Conservation (phyloP, 345 rosid species). For the Kandelia obovata region DNA sequence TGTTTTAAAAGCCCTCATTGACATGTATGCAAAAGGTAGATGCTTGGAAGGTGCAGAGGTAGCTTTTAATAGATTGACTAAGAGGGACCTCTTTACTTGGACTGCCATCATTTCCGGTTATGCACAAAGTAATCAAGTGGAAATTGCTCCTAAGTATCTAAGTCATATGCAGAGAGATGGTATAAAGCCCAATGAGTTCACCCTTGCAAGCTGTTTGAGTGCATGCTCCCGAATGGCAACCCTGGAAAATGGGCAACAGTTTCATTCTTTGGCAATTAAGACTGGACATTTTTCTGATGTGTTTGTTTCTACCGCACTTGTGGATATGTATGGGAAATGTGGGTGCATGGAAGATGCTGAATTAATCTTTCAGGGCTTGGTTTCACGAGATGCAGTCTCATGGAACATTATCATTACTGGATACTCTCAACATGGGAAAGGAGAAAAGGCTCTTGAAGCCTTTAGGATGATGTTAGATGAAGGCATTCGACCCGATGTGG, state of each 20-base stretch:
- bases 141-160: constrained; percentile 33
- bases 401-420: constrained; percentile 39
- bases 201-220: constrained; percentile 39
- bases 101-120: constrained; percentile 35
- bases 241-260: constrained; percentile 34
- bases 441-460: constrained; percentile 37
- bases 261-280: constrained; percentile 36
- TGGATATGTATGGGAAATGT: constrained; percentile 40
- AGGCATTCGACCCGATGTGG: constrained; percentile 34
- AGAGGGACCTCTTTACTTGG: constrained; percentile 33
- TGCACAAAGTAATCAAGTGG: constrained; percentile 27
- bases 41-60: constrained; percentile 35
- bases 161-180: constrained; percentile 36
- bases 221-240: constrained; percentile 30
- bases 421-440: constrained; percentile 33
- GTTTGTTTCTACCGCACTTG: constrained; percentile 32
- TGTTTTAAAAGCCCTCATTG: constrained; percentile 41
- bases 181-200: constrained; percentile 39
- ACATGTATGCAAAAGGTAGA: constrained; percentile 37
- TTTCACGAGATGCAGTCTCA: constrained; percentile 22
- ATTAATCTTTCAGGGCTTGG: constrained; percentile 30
- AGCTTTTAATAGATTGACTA: constrained; percentile 25
- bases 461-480: constrained; percentile 36
- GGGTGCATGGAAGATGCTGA: constrained; percentile 42
- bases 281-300: constrained; percentile 24